phyloP scores from a whole-genome alignment of 73 alveolate genomes.

The Paramecium bursaria region DNA sequence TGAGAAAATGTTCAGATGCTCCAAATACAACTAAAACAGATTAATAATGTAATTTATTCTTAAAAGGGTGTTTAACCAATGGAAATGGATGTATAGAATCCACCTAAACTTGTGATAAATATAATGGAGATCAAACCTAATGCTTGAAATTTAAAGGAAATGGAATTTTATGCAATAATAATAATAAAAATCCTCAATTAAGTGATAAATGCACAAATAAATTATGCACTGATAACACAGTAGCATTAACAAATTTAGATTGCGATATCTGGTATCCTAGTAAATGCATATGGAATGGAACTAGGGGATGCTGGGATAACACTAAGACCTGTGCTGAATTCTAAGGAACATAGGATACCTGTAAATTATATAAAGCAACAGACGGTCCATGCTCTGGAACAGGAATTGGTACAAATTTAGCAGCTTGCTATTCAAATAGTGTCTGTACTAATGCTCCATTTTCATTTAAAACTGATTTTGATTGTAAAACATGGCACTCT shows the following conservation, averaged over 20 bases:
- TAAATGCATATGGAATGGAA: background rate
- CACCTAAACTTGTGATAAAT: background rate
- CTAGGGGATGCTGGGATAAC: background rate
- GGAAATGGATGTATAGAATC: background rate
- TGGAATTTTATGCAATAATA: background rate
- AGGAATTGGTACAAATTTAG: conserved; percentile 2
- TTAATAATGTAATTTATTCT: background rate
- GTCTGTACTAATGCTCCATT: conserved; percentile 45
- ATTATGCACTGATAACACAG: no score
- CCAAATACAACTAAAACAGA: conserved; percentile 1
- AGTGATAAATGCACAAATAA: no score
- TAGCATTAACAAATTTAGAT: no score
- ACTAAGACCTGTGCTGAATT: background rate
- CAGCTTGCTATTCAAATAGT: conserved; percentile 5
- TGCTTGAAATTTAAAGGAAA: background rate
- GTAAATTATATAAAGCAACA: conserved; percentile 9
- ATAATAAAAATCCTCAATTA: no score
- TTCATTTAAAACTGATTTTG: background rate
- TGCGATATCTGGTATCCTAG: no score
- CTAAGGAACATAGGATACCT: conserved; percentile 7
- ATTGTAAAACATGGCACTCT: no score
- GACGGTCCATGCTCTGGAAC: conserved; percentile 59
- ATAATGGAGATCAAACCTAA: background rate
- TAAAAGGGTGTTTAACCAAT: background rate
- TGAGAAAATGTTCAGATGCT: conserved; percentile 20